Evolutionary conservation across 257 asterid genomes (phyloP).

Genomic region (Apocynum venetum): DNA sequence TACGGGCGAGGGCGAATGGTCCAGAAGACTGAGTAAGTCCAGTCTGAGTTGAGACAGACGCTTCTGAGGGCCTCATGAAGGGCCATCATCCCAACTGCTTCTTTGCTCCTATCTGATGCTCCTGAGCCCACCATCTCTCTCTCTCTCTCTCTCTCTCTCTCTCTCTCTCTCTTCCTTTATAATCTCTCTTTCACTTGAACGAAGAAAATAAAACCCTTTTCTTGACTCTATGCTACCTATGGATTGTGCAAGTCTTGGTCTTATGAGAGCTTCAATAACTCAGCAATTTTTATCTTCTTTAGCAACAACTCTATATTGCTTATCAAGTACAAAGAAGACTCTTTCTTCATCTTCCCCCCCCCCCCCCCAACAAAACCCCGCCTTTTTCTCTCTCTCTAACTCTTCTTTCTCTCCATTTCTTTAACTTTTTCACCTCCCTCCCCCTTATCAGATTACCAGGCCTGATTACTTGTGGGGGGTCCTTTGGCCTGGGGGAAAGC

Average conservation of each 20-base stretch:
- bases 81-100: constrained; percentile 99
- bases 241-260: constrained; percentile 5
- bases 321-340: constrained; percentile 35
- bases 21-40: constrained; percentile 99
- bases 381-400: constrained; percentile 10
- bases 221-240: constrained; percentile 11
- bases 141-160: constrained; percentile 7
- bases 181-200: constrained; percentile 3
- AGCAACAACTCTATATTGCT: constrained; percentile 24
- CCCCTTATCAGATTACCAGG: constrained; percentile 21
- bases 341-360: constrained; percentile 33
- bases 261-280: constrained; percentile 1
- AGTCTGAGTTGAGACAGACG: constrained; percentile 93
- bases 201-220: constrained; percentile 14
- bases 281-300: constrained; percentile 19
- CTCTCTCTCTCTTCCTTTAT: constrained; percentile 19
- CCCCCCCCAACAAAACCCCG: neutral
- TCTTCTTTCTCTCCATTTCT: constrained; percentile 16
- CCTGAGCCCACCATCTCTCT: constrained; percentile 98
- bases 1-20: constrained; percentile 99
- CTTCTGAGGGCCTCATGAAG: constrained; percentile 96
- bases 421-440: constrained; percentile 14
- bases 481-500: constrained; percentile 27
- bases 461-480: constrained; percentile 26
- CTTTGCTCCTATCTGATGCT: constrained; percentile 95